phyloP scores from a whole-genome alignment of 1,139 yeast genomes.

The Yamadazyma songkhlaensis region DNA sequence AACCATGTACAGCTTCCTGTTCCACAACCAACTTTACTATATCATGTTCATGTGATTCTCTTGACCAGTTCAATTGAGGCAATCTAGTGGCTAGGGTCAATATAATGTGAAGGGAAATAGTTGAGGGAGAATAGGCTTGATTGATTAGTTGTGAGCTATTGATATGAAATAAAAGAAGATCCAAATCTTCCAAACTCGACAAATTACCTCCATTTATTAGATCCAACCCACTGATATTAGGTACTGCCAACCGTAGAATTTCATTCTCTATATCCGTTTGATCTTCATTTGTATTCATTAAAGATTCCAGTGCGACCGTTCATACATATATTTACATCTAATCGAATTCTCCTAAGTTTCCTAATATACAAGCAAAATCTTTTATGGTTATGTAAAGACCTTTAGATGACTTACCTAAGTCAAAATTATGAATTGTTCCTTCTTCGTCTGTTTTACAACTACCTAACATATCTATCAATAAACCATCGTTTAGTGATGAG shows the following conservation, averaged over 20 bases:
- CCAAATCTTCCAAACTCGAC: slow-evolving; percentile 28
- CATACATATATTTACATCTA: background rate
- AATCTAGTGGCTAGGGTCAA: slow-evolving; percentile 30
- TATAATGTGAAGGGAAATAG: slow-evolving; percentile 25
- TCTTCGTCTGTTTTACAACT: slow-evolving; percentile 29
- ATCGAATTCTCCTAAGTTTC: slow-evolving; percentile 36
- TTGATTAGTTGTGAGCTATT: slow-evolving; percentile 18
- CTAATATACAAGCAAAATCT: slow-evolving; percentile 44
- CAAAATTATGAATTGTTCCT: slow-evolving; percentile 32
- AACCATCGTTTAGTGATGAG: slow-evolving; percentile 23
- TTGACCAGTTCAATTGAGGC: slow-evolving; percentile 25
- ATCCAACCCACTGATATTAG: slow-evolving; percentile 9
- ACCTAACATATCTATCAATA: slow-evolving; percentile 46
- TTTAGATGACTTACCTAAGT: slow-evolving; percentile 21
- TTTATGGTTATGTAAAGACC: slow-evolving; percentile 35
- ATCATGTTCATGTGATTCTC: slow-evolving; percentile 5
- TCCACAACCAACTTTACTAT: slow-evolving; percentile 6
- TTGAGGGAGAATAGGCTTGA: slow-evolving; percentile 12
- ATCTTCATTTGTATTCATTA: slow-evolving; percentile 1
- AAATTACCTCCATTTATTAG: slow-evolving; percentile 17
- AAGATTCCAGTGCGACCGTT: background rate
- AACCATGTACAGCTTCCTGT: slow-evolving; percentile 9
- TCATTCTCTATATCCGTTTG: slow-evolving; percentile 7
- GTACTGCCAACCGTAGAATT: slow-evolving; percentile 7
- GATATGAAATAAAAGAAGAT: slow-evolving; percentile 26